These are phyloP conservation scores for Rosa lucieae DNA, from an alignment of 306 rosid genomes.

Conservation along the genomic window DNA sequence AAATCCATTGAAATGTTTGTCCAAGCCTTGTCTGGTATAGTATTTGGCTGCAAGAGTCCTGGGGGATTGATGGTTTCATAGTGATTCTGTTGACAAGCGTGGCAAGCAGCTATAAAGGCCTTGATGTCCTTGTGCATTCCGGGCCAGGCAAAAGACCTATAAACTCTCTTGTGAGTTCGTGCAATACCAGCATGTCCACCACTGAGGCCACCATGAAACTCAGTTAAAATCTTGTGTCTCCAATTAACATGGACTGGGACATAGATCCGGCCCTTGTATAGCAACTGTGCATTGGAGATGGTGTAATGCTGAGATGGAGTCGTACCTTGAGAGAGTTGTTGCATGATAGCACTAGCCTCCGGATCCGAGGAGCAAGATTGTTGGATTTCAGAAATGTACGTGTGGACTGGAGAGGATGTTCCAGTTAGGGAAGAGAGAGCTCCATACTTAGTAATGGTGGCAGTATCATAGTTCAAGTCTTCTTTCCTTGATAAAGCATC, in stretches of 20 bases:
- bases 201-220: background rate
- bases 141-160: background rate
- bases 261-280: background rate
- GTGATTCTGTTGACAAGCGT: background rate
- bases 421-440: no score
- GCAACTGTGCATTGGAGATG: no score
- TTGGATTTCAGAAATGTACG: no score
- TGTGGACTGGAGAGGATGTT: no score
- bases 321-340: no score
- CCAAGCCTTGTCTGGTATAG: background rate
- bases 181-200: background rate
- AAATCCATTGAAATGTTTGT: background rate
- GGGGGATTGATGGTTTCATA: background rate
- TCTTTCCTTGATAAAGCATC: no score
- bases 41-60: background rate
- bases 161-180: background rate
- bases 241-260: accelerated
- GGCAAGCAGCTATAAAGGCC: background rate
- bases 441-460: no score
- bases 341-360: no score
- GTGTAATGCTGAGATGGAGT: no score
- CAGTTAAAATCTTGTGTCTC: background rate
- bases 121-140: background rate
- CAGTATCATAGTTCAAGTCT: no score
- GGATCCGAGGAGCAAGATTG: no score